Conservation (phyloP, 2,329 filamentous ascomycete genomes). For the Fusarium caatingaense region DNA sequence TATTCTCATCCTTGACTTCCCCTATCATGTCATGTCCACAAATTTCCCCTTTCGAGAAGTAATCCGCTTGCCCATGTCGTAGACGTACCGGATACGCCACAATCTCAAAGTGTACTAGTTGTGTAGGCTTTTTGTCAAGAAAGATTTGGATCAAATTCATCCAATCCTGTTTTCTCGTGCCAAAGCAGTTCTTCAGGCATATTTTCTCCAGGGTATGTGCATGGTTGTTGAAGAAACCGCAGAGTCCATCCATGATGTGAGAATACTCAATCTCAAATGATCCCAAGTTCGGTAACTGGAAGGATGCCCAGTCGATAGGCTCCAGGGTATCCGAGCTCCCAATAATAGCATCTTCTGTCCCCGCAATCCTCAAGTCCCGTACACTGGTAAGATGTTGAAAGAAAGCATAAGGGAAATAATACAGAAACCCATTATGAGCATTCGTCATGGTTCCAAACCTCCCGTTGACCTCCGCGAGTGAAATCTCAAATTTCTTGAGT, state of each 20-base stretch:
- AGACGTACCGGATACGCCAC: background rate
- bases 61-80: background rate
- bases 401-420: background rate
- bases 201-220: background rate
- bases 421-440: background rate
- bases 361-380: background rate
- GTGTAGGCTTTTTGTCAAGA: background rate
- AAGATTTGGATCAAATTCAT: background rate
- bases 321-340: background rate
- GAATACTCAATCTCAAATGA: conserved; percentile 4
- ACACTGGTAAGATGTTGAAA: background rate
- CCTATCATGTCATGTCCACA: background rate
- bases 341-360: background rate
- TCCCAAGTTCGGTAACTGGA: background rate
- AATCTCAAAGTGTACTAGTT: background rate
- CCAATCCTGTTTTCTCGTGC: background rate
- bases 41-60: background rate
- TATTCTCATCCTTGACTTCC: background rate
- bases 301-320: conserved; percentile 10
- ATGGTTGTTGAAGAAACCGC: background rate
- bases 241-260: background rate
- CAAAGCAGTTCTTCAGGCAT: background rate
- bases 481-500: background rate
- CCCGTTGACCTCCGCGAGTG: background rate
- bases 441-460: background rate